A percentile compares a stretch with the other conserved stretches of the same genome.
Conservation (phyloP, 176 grass and related monocot genomes). For the Coix lacrymajobi region DNA sequence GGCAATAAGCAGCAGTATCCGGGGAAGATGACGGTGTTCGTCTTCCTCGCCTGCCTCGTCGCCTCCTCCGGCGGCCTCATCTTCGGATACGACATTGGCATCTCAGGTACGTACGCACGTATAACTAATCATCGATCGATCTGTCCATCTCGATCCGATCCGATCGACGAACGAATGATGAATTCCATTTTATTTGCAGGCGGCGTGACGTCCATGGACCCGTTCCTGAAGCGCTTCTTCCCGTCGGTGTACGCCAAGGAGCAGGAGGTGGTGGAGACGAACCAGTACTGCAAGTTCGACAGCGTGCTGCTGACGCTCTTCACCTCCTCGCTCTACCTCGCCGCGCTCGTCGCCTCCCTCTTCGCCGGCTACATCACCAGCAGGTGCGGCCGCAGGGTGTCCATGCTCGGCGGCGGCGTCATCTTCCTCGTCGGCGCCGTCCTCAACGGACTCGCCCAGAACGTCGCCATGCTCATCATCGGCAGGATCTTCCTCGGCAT, state of each 20-base stretch:
- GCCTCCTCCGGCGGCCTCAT: conserved; percentile 48
- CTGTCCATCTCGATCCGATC: background rate
- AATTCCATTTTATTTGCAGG: background rate
- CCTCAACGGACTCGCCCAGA: conserved; percentile 10
- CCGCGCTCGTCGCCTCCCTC: conserved; percentile 32
- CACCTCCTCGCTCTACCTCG: conserved; percentile 82
- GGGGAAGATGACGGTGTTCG: conserved; percentile 37
- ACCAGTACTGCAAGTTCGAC: conserved; percentile 90
- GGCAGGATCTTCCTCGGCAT: conserved; percentile 35
- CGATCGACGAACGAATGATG: background rate
- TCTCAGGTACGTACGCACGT: conserved; percentile 17
- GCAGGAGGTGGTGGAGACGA: conserved; percentile 24
- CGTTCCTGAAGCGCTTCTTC: conserved; percentile 36
- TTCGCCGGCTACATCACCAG: conserved; percentile 30
- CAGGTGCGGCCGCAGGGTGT: conserved; percentile 14
- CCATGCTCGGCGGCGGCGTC: conserved; percentile 40
- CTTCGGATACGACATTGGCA: conserved; percentile 51
- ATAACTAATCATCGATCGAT: background rate
- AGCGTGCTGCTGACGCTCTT: conserved; percentile 66
- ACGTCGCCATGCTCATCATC: conserved; percentile 44
- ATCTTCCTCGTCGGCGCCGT: conserved; percentile 19
- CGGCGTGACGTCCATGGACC: conserved; percentile 41
- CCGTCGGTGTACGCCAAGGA: conserved; percentile 47
- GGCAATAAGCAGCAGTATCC: conserved; percentile 19
- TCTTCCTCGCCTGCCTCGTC: conserved; percentile 45